A percentile compares a stretch with the other conserved stretches of the same genome.
Evolutionary conservation across 1,284 basidiomycete genomes (phyloP).

Genomic region (Sphaerobolus stellatus): DNA sequence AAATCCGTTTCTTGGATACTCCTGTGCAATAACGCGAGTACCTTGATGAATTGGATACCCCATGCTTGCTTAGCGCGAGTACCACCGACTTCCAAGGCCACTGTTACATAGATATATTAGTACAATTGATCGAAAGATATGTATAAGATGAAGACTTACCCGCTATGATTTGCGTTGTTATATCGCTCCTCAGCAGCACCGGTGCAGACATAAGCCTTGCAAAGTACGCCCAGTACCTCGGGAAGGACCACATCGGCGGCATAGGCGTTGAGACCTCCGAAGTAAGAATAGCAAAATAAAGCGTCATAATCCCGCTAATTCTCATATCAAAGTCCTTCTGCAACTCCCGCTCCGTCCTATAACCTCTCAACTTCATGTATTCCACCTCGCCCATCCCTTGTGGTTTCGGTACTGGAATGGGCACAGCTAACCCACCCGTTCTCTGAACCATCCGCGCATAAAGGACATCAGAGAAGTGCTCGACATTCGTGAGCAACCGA

Average conservation of each 20-base stretch:
- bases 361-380: conserved; percentile 71
- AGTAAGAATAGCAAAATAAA: conserved; percentile 83
- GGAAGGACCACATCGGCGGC: conserved; percentile 49
- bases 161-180: conserved; percentile 62
- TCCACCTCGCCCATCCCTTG: conserved; percentile 53
- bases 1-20: conserved; percentile 36
- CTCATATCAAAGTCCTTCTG: conserved; percentile 69
- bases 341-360: conserved; percentile 54
- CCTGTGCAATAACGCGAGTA: conserved; percentile 65
- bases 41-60: conserved; percentile 79
- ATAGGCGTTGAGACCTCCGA: conserved; percentile 34
- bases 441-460: conserved; percentile 85
- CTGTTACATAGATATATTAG: conserved; percentile 35
- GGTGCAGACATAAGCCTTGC: conserved; percentile 55
- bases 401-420: conserved; percentile 41
- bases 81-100: conserved; percentile 74
- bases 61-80: conserved; percentile 58
- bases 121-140: conserved; percentile 24
- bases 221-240: conserved; percentile 69
- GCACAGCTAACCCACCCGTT: conserved; percentile 69
- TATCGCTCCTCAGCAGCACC: conserved; percentile 50
- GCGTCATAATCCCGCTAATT: conserved; percentile 80
- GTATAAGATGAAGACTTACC: conserved; percentile 48
- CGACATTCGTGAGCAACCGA: conserved; percentile 62
- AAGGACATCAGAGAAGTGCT: conserved; percentile 70